Conservation (phyloP, 306 rosid genomes). For the Prunus mira region DNA sequence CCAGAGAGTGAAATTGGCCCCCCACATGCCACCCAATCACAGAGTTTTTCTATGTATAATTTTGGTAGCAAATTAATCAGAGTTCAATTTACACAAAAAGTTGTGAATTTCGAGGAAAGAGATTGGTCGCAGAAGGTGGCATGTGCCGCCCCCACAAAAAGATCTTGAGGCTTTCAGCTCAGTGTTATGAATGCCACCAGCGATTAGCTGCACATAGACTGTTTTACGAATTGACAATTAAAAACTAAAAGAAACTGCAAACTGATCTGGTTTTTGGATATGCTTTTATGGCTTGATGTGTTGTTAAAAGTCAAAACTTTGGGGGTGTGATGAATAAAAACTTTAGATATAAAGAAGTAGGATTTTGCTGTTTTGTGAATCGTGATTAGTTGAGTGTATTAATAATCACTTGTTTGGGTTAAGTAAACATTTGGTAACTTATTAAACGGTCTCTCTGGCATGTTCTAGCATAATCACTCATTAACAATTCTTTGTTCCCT, state of each 20-base stretch:
- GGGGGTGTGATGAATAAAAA: background rate
- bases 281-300: too few relatives aligned
- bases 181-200: background rate
- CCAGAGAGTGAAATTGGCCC: slow-evolving; percentile 6
- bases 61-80: background rate
- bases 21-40: slow-evolving; percentile 21
- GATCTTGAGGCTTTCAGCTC: slow-evolving; percentile 5
- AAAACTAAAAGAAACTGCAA: too few relatives aligned
- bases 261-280: too few relatives aligned
- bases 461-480: background rate
- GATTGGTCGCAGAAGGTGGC: background rate
- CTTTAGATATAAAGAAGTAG: background rate
- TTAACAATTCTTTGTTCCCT: slow-evolving; percentile 7
- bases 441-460: slow-evolving; percentile 2
- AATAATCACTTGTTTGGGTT: background rate
- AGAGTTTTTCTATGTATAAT: background rate
- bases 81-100: background rate
- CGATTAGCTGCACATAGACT: background rate
- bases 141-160: slow-evolving; percentile 2
- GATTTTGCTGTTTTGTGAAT: background rate
- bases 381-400: slow-evolving; percentile 1
- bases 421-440: background rate
- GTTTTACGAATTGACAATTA: too few relatives aligned
- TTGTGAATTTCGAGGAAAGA: slow-evolving; percentile 14
- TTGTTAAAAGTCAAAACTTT: background rate